Evolutionary conservation across 2,329 filamentous ascomycete genomes (phyloP).

Genomic region (Fusarium algeriense): DNA sequence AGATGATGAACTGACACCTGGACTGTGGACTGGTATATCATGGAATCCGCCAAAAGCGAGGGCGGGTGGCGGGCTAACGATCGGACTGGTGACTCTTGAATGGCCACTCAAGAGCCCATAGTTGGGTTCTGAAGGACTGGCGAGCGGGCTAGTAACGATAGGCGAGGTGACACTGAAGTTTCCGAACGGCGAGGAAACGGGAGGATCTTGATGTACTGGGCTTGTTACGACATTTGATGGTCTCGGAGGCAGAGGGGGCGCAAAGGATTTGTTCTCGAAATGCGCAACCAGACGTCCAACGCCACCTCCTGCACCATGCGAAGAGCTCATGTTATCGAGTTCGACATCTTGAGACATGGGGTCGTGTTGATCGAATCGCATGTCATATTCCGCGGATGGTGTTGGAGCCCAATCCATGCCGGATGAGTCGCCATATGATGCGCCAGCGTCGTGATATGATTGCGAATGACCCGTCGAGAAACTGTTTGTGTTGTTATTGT

Average conservation of each 20-base stretch:
- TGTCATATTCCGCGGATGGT: constrained; percentile 46
- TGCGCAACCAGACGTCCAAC: constrained; percentile 57
- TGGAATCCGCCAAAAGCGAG: constrained; percentile 52
- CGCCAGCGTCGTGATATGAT: constrained; percentile 43
- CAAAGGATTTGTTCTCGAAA: constrained; percentile 56
- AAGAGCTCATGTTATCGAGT: constrained; percentile 44
- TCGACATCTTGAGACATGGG: constrained; percentile 45
- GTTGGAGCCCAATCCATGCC: constrained; percentile 57
- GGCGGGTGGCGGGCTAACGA: constrained; percentile 48
- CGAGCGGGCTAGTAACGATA: constrained; percentile 51
- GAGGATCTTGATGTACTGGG: constrained; percentile 44
- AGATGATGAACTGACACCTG: constrained; percentile 45
- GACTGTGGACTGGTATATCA: constrained; percentile 48
- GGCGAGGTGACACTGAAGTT: constrained; percentile 48
- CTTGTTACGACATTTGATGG: constrained; percentile 48
- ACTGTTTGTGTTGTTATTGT: constrained; percentile 37
- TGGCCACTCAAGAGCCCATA: constrained; percentile 50
- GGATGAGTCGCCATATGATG: constrained; percentile 46
- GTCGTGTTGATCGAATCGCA: constrained; percentile 46
- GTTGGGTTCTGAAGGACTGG: constrained; percentile 49
- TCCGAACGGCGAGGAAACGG: constrained; percentile 50
- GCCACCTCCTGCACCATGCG: constrained; percentile 45
- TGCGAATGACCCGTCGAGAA: constrained; percentile 44
- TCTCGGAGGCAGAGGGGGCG: constrained; percentile 53
- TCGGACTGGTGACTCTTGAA: constrained; percentile 51